Conservation (phyloP, 176 grass and related monocot species). For the Eragrostis curvula region DNA sequence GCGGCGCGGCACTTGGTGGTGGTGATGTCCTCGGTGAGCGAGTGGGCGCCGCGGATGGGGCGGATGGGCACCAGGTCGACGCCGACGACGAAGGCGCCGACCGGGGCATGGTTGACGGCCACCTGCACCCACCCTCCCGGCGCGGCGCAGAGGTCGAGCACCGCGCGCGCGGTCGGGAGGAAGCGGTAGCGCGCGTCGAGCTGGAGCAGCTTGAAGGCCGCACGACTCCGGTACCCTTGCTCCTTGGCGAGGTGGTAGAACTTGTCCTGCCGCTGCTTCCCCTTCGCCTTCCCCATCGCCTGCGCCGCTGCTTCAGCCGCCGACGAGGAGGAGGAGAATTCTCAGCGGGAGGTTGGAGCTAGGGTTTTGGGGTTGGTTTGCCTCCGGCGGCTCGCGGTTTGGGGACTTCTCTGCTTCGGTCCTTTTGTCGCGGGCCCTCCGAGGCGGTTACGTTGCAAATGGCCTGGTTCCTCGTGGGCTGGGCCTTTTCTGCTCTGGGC, state of each 20-base stretch:
- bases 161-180: constrained; percentile 74
- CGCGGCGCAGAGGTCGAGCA: constrained; percentile 94
- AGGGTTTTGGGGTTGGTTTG: constrained; percentile 56
- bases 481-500: neutral
- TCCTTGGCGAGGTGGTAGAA: constrained; percentile 94
- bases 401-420: neutral
- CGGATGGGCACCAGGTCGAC: constrained; percentile 88
- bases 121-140: constrained; percentile 94
- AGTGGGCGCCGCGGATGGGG: constrained; percentile 81
- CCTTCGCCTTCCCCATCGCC: constrained; percentile 95
- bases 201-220: constrained; percentile 95
- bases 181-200: constrained; percentile 88
- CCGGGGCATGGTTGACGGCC: constrained; percentile 75
- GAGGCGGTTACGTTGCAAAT: neutral
- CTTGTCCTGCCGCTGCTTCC: constrained; percentile 88
- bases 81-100: constrained; percentile 77
- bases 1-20: constrained; percentile 81
- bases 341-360: neutral
- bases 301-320: constrained; percentile 29
- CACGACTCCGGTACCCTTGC: constrained; percentile 84
- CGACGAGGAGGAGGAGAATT: constrained; percentile 32
- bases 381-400: constrained; percentile 11
- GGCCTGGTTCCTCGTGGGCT: neutral
- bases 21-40: constrained; percentile 92
- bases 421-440: constrained; percentile 19